Evolutionary conservation across 306 rosid species (phyloP).

Genomic region (Castanopsis chinensis): DNA sequence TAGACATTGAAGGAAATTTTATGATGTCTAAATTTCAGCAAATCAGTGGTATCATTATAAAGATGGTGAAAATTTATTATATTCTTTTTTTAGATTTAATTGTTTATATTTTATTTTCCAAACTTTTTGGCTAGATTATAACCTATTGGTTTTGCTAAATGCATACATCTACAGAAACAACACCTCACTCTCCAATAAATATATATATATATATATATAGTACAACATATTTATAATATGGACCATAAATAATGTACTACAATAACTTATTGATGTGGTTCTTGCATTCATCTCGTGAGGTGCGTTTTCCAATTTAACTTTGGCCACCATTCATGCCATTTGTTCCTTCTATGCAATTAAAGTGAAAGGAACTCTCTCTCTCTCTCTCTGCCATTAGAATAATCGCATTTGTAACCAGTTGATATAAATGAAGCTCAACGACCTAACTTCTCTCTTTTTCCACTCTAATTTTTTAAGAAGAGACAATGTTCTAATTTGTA

Average conservation of each 20-base stretch:
- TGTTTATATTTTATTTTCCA: too few relatives aligned
- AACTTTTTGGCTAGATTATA: too few relatives aligned
- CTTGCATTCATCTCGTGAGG: background rate
- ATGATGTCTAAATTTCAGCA: background rate
- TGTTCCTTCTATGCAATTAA: background rate
- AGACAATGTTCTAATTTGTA: conserved; percentile 20
- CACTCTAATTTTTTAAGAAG: conserved; percentile 16
- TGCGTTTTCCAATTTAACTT: background rate
- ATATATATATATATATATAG: too few relatives aligned
- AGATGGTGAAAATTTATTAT: too few relatives aligned
- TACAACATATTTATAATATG: background rate
- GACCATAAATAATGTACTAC: background rate
- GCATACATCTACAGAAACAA: too few relatives aligned
- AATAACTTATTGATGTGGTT: background rate
- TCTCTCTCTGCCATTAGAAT: conserved; percentile 20
- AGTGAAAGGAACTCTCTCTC: background rate
- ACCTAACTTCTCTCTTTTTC: conserved; percentile 13
- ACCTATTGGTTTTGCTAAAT: too few relatives aligned
- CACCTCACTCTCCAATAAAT: too few relatives aligned
- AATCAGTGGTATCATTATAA: background rate
- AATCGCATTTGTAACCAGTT: conserved; percentile 29
- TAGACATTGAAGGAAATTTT: background rate
- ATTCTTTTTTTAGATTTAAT: too few relatives aligned
- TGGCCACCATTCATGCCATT: conserved; percentile 12
- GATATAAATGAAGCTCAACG: conserved; percentile 35